Base-by-base conservation (phyloP, 164 flowering plant genomes). In the Tinospora cordifolia region DNA sequence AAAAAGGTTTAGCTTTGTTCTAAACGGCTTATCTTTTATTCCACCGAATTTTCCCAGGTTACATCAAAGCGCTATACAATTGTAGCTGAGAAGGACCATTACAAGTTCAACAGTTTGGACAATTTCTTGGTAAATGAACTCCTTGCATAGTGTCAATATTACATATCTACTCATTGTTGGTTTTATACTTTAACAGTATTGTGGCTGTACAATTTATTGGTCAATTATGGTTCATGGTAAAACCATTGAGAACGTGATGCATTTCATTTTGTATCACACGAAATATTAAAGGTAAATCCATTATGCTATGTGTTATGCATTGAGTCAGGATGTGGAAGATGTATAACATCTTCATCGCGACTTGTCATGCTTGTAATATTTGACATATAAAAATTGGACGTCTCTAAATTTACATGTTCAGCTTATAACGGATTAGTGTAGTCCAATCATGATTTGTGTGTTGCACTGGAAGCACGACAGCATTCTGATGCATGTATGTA, bases 41-140 rank as follows among this genome's bases (percentile, higher is more conserved):
- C 24, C 39, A 17, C 57, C 39, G 36, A 30, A 24, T 47, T 21
- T 71, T 74, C 71, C 63, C 71, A 94, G 99, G 98, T 94, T 63
- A 90, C 96, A 26, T 89, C 98, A 39, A 92, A 80, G 71, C 91
- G 70, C 21, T 92, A 94, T 77, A 86, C 81, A 8, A 87, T 94
- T 71, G 88, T 82, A 75, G 98, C 95, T 25, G 73, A 73, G 72
- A 94, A 89, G 84, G 83, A 85, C 76, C 99, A 92, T 79, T 94
- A 88, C 87, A 90, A 84, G 74, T 94, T 94, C 80, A 80, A 76
- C 69, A 81, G 47, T 44, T 77, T 94, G 79, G 85, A 83, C 76
- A 84, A 92, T 36, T 89, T 89, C 72, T 38, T 88, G 98, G 99
- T 94, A 85, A 81, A 30, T 70, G 19, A 2, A 62, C 40, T 63